Percentiles rank a stretch among this genome's conserved stretches.
These are phyloP conservation scores for Fusarium piperis DNA, from an alignment of 2,329 filamentous ascomycete species.

Conservation along the genomic window DNA sequence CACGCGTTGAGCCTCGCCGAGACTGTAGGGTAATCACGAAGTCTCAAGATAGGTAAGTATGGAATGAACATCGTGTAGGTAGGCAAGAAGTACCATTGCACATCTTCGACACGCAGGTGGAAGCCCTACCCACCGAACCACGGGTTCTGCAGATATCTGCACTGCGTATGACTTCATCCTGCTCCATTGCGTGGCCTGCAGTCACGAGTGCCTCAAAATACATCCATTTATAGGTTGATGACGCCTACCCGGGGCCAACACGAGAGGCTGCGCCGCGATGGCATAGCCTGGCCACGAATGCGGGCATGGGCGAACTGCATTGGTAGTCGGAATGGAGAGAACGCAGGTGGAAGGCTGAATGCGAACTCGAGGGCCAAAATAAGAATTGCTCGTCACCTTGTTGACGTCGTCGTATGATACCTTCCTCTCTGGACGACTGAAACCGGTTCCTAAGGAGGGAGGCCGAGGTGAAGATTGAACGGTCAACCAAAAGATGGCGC, in stretches of 20 bases:
- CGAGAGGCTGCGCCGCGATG: conserved; percentile 26
- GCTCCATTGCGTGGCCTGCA: conserved; percentile 2
- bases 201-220: background rate
- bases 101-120: background rate
- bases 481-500: background rate
- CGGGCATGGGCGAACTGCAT: background rate
- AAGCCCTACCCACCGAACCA: background rate
- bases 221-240: background rate
- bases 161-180: background rate
- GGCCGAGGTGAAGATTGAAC: background rate
- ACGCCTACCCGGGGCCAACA: conserved; percentile 4
- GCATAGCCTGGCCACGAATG: background rate
- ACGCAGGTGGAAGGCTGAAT: background rate
- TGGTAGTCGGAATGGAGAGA: background rate
- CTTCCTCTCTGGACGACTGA: background rate
- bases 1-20: background rate
- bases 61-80: background rate
- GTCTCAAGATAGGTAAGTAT: background rate
- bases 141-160: background rate
- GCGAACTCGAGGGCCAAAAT: background rate
- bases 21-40: background rate
- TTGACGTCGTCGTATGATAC: background rate
- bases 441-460: background rate
- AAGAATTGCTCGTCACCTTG: background rate
- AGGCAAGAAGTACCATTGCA: background rate